Evolutionary conservation across 1,284 basidiomycete genomes (phyloP), one percentile per base, ranked within the genome.

Genomic region (Ganoderma lucidum): DNA sequence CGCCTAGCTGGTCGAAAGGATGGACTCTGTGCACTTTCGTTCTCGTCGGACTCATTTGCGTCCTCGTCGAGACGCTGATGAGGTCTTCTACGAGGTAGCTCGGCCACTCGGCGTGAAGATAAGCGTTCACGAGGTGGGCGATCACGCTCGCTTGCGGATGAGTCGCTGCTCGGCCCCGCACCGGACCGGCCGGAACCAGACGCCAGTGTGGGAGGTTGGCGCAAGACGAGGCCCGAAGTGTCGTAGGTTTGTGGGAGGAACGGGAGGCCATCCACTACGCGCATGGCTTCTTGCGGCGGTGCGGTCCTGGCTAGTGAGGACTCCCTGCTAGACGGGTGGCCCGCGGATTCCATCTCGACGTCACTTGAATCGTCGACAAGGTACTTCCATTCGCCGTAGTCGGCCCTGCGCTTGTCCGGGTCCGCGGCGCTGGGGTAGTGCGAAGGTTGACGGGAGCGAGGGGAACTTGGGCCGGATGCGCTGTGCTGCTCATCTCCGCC

Each of bases 341-440:
- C 45, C 9, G n/a, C 66, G 30, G 56, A 48, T 53, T 69, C 69
- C 68, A 70, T 65, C n/a, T 71, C 72, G 44, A 62, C 64, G 30
- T 73, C 70, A 61, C 72, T 73, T 12, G 72, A 73, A 35, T 67
- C 68, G n/a, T 62, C 63, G 5, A 35, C 63, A 30, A 75, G 69
- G 28, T 55, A 64, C 37, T 70, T 62, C 70, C 73, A 75, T 44
- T 72, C 65, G 23, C 73, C 73, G 39, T 73, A 73, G 53, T 70
- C 66, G 19, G 70, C 68, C 28, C 53, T 55, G 41, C 66, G 53
- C 28, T 64, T 62, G 42, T 62, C 61, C 8, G n/a, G 15, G 64
- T 28, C 42, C 48, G 65, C 62, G 37, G 56, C n/a, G 6, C 35
- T 62, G 39, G 60, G 65, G 28, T 42, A 45, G 45, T 32, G 5